Evolutionary conservation across 257 asterid species (phyloP).

Genomic region (Solanum raphanifolium): DNA sequence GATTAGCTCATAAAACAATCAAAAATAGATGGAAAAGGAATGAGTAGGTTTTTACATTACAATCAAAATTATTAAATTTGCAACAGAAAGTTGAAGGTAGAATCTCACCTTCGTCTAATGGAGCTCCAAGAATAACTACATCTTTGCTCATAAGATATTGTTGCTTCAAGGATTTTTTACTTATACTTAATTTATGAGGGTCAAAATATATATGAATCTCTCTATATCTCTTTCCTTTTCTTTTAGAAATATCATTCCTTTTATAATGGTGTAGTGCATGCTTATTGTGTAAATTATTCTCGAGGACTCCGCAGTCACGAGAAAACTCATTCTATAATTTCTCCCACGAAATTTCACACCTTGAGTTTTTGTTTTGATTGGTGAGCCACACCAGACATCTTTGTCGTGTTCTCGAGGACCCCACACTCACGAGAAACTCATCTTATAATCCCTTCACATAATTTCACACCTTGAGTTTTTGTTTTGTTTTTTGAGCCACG

Average conservation of each 20-base stretch:
- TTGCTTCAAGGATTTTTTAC: neutral
- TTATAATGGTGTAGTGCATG: neutral
- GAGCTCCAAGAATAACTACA: neutral
- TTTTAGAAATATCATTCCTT: neutral
- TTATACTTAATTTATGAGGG: neutral
- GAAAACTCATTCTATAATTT: neutral
- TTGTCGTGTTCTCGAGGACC: neutral
- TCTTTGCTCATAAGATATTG: neutral
- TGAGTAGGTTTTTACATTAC: neutral
- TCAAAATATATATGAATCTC: neutral
- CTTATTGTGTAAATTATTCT: neutral
- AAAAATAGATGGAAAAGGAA: too few relatives aligned
- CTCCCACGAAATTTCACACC: slow-evolving; percentile 3
- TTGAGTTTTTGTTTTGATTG: slow-evolving; percentile 1
- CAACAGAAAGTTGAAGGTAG: neutral
- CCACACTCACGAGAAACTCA: too few relatives aligned
- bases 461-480: too few relatives aligned
- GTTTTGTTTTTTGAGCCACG: too few relatives aligned
- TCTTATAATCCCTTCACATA: too few relatives aligned
- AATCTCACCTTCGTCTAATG: neutral
- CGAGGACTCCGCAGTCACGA: neutral
- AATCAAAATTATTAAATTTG: neutral
- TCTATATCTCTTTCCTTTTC: neutral
- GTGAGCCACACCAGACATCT: slow-evolving; percentile 11
- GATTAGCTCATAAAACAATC: neutral